phyloP scores from a whole-genome alignment of 805 yeast species.

The Danielozyma ontarioensis region DNA sequence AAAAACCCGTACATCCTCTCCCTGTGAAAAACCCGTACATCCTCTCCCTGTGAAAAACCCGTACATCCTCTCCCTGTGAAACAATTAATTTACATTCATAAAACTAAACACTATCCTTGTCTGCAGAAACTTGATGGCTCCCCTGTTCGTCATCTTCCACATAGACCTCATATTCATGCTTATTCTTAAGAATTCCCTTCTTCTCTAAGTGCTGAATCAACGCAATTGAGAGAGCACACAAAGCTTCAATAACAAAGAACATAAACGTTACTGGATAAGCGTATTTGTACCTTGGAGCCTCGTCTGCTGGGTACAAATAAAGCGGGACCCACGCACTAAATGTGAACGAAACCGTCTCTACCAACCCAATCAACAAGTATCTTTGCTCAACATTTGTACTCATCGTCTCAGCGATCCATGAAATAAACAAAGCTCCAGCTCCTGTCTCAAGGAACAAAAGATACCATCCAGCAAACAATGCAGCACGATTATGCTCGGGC shows the following conservation, averaged over 20 bases:
- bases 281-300: constrained; percentile 27
- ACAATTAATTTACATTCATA: too few relatives aligned
- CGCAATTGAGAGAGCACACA: constrained; percentile 16
- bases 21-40: too few relatives aligned
- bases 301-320: constrained; percentile 23
- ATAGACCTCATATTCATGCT: too few relatives aligned
- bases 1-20: too few relatives aligned
- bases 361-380: background rate
- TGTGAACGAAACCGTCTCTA: constrained; percentile 22
- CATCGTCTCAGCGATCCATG: constrained; percentile 11
- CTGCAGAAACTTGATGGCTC: too few relatives aligned
- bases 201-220: too few relatives aligned
- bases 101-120: too few relatives aligned
- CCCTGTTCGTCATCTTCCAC: too few relatives aligned
- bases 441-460: constrained; percentile 9
- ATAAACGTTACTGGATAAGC: constrained; percentile 25
- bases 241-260: constrained; percentile 12
- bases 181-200: too few relatives aligned
- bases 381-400: constrained; percentile 7
- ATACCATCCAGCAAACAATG: constrained; percentile 13
- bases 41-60: too few relatives aligned
- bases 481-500: constrained; percentile 9
- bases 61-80: too few relatives aligned
- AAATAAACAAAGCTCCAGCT: constrained; percentile 8
- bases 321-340: constrained; percentile 31